phyloP scores from a whole-genome alignment of 257 asterid genomes.

The Orobanche coerulescens region DNA sequence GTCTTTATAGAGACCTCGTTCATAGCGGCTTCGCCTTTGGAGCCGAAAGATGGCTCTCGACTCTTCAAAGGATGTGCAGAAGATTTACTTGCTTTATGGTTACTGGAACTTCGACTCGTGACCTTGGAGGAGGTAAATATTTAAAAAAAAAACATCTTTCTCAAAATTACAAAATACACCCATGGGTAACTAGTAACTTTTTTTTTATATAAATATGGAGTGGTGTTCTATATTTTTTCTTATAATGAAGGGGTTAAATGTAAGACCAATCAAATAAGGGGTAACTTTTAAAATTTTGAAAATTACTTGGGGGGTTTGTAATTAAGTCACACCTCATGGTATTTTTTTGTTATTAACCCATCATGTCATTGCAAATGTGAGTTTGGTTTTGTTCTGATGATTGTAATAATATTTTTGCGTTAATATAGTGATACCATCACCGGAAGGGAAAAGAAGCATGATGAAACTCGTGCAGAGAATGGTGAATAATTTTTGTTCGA shows the following conservation, averaged over 20 bases:
- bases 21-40: slow-evolving; percentile 77
- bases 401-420: background rate
- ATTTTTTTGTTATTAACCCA: too few relatives aligned
- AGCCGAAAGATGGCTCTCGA: slow-evolving; percentile 86
- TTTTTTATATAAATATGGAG: too few relatives aligned
- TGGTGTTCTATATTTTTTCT: too few relatives aligned
- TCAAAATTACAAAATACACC: too few relatives aligned
- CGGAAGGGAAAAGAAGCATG: slow-evolving; percentile 89
- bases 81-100: slow-evolving; percentile 78
- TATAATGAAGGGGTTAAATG: too few relatives aligned
- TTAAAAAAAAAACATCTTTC: too few relatives aligned
- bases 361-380: background rate
- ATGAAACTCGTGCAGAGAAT: slow-evolving; percentile 89
- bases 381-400: background rate
- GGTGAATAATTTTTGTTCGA: slow-evolving; percentile 77
- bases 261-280: too few relatives aligned
- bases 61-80: slow-evolving; percentile 73
- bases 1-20: slow-evolving; percentile 69
- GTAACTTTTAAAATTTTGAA: too few relatives aligned
- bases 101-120: slow-evolving; percentile 48
- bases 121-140: slow-evolving; percentile 69
- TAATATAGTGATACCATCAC: slow-evolving; percentile 57
- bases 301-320: too few relatives aligned
- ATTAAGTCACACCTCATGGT: too few relatives aligned
- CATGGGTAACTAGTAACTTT: too few relatives aligned